Base-by-base conservation (phyloP, 2,329 filamentous ascomycete species). In the Fusarium denticulatum region DNA sequence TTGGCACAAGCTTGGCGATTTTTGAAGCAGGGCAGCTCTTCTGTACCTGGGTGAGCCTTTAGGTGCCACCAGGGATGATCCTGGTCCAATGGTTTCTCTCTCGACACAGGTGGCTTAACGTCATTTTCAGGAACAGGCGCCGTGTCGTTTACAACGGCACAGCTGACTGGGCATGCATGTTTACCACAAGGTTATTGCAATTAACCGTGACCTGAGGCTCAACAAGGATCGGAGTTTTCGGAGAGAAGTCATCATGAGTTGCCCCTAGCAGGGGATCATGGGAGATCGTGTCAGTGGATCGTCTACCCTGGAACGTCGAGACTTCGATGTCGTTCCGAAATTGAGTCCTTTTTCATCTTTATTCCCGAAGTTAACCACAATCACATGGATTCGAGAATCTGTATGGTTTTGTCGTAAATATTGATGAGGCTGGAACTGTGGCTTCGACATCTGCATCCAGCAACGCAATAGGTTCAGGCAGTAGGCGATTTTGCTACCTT, bases 11-110 rank as follows among this genome's bases (percentile, higher is more conserved):
- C 74, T 69, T 73, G 66, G 66, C 63, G 56, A 36, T 52, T 43
- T 49, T 61, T 52, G 53, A 65, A 68, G 34, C 57, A 60, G 62
- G 68, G 71, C 71, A 73, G 75, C 75, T 74, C 70, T 75, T 76
- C 67, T 24, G 67, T 73, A 67, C 70, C 72, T 72, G 60, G 64
- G 69, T 50, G 67, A 77, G 68, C 72, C 73, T 67, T 50, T 50
- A 30, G 40, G 67, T 67, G 46, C 40, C 59, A 53, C 72, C 68
- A 70, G 67, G 74, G 74, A 61, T 72, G 45, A 28, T 61, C 69
- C 65, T 50, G 53, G 66, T 65, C 76, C 71, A 77, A 77, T 71
- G 36, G 71, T 53, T 24, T 42, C 50, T 57, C 37, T 56, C 50
- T 62, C 32, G 70, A 52, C 57, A 64, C 53, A 53, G 58, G 62